Conservation (phyloP, 371 early-diverging fungal genomes). For the Mucor sp. region DNA sequence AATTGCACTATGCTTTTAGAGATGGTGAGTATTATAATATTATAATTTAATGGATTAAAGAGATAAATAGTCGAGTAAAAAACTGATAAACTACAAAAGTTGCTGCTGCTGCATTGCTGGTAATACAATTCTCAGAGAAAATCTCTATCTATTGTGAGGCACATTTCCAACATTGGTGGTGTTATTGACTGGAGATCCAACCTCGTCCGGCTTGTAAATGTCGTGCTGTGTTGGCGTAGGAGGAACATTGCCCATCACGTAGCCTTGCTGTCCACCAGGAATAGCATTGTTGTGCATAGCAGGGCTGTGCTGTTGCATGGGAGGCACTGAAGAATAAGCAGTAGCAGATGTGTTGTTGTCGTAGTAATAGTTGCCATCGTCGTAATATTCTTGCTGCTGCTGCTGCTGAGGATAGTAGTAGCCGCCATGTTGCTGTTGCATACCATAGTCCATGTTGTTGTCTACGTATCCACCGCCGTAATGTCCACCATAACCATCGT, state of each 20-base stretch:
- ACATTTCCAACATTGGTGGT: not conserved
- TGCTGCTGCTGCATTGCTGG: no score
- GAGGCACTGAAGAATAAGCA: conserved; percentile 15
- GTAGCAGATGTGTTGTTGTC: conserved; percentile 22
- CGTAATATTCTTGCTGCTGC: conserved; percentile 37
- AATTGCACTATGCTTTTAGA: no score
- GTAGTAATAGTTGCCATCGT: conserved; percentile 35
- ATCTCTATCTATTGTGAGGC: conserved; percentile 5
- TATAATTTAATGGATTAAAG: no score
- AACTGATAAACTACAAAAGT: no score
- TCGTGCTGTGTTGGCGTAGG: conserved; percentile 13
- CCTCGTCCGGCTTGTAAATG: conserved; percentile 25
- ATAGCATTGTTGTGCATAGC: not conserved
- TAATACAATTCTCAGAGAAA: not conserved
- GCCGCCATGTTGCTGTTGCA: conserved; percentile 1
- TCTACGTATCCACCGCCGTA: conserved; percentile 25
- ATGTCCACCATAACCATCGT: conserved; percentile 17
- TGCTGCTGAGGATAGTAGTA: conserved; percentile 32
- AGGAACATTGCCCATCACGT: conserved; percentile 10
- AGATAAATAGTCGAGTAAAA: no score
- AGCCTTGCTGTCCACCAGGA: conserved; percentile 6
- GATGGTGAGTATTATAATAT: no score
- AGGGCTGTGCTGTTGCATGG: conserved; percentile 10
- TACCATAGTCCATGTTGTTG: conserved; percentile 14
- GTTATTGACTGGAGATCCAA: not conserved